phyloP scores from a whole-genome alignment of 441 rosid genomes.

The Biscutella laevigata region DNA sequence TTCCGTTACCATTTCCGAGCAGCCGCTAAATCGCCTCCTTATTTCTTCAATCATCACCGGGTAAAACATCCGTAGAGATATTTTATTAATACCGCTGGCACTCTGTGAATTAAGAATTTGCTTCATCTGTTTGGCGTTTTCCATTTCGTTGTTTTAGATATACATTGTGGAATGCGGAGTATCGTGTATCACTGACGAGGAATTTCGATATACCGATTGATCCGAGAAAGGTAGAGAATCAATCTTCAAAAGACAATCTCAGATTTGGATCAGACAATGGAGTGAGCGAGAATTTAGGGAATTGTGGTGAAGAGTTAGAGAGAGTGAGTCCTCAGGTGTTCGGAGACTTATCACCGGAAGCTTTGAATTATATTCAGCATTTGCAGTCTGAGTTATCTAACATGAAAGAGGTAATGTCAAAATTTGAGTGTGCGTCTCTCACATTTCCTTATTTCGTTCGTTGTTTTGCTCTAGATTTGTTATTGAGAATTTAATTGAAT shows the following conservation, averaged over 20 bases:
- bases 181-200: constrained; percentile 59
- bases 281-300: constrained; percentile 27
- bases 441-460: background rate
- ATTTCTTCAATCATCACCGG: constrained; percentile 72
- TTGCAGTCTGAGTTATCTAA: constrained; percentile 53
- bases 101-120: background rate
- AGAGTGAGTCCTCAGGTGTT: constrained; percentile 43
- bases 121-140: background rate
- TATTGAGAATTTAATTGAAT: background rate
- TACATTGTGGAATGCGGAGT: constrained; percentile 92
- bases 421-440: background rate
- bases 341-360: constrained; percentile 56
- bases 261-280: constrained; percentile 16
- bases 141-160: constrained; percentile 36
- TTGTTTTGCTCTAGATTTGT: background rate
- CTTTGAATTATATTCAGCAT: constrained; percentile 47
- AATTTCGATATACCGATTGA: constrained; percentile 44
- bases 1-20: constrained; percentile 40
- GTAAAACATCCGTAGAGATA: constrained; percentile 29
- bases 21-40: constrained; percentile 57
- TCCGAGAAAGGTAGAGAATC: constrained; percentile 18
- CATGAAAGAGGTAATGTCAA: constrained; percentile 44
- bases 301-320: constrained; percentile 36
- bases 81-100: background rate
- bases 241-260: constrained; percentile 7